phyloP scores from a whole-genome alignment of 805 yeast genomes.

The Teunomyces barrocoloradensis region DNA sequence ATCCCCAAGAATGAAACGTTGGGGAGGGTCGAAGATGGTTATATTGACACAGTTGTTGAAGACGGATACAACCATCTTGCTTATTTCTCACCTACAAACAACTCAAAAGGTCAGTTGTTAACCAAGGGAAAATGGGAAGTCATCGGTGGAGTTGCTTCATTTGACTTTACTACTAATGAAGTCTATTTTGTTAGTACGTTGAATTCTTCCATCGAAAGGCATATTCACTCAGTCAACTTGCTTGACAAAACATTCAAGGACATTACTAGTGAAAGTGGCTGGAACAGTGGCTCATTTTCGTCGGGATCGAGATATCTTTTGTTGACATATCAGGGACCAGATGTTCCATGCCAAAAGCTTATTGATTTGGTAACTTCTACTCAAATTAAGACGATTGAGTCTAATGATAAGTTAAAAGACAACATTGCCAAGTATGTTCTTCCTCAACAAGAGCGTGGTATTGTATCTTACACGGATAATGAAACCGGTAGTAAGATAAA shows the following conservation, averaged over 20 bases:
- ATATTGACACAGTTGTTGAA: slow-evolving; percentile 70
- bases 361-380: slow-evolving; percentile 34
- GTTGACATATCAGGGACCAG: slow-evolving; percentile 75
- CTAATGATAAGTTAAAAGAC: slow-evolving; percentile 43
- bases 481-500: slow-evolving; percentile 42
- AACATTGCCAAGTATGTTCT: slow-evolving; percentile 46
- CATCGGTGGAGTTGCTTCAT: slow-evolving; percentile 61
- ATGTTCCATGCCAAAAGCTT: slow-evolving; percentile 74
- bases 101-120: slow-evolving; percentile 45
- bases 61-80: slow-evolving; percentile 76
- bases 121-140: slow-evolving; percentile 89
- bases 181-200: slow-evolving; percentile 71
- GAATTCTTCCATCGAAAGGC: slow-evolving; percentile 80
- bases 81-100: slow-evolving; percentile 68
- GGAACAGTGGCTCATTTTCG: slow-evolving; percentile 72
- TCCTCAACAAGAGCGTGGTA: slow-evolving; percentile 56
- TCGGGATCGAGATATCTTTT: slow-evolving; percentile 72
- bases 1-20: slow-evolving; percentile 34
- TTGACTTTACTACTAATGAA: slow-evolving; percentile 43
- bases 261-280: slow-evolving; percentile 51
- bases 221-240: slow-evolving; percentile 68
- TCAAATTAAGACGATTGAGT: slow-evolving; percentile 42
- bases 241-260: slow-evolving; percentile 33
- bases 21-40: slow-evolving; percentile 52
- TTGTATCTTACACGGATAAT: slow-evolving; percentile 49